Conservation (phyloP, 345 rosid species). For the Aegle marmelos region DNA sequence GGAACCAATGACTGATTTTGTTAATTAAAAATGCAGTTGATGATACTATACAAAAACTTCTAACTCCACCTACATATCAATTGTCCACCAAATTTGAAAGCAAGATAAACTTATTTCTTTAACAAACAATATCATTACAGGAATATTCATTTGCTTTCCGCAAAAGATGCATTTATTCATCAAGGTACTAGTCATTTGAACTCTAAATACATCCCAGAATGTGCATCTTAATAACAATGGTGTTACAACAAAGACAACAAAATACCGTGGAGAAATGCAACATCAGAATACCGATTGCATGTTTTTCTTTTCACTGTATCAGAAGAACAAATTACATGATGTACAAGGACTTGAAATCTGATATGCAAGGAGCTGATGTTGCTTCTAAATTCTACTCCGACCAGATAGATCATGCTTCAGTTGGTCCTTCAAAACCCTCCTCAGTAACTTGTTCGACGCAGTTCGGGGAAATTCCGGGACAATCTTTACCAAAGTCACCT, state of each 20-base stretch:
- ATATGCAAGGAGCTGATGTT: not conserved
- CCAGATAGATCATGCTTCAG: conserved; percentile 43
- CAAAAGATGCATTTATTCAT: not conserved
- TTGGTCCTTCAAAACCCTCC: conserved; percentile 73
- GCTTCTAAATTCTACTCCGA: conserved; percentile 43
- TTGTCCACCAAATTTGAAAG: not conserved
- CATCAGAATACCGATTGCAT: not conserved
- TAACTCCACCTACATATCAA: too few relatives aligned
- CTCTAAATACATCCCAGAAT: not conserved
- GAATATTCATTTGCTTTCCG: not conserved
- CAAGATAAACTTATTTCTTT: not conserved
- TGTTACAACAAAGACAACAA: not conserved
- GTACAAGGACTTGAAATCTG: not conserved
- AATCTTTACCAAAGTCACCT: conserved; percentile 76
- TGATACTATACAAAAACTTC: too few relatives aligned
- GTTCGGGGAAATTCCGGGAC: conserved; percentile 71
- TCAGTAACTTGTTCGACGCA: conserved; percentile 76
- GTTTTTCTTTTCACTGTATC: not conserved
- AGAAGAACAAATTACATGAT: not conserved
- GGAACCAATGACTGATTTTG: too few relatives aligned
- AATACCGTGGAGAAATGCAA: too few relatives aligned
- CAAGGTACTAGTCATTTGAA: not conserved
- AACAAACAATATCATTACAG: not conserved
- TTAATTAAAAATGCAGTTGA: too few relatives aligned
- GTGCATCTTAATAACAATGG: not conserved